phyloP scores from a whole-genome alignment of 1,284 basidiomycete genomes.

The Apiotrichum gamsii region DNA sequence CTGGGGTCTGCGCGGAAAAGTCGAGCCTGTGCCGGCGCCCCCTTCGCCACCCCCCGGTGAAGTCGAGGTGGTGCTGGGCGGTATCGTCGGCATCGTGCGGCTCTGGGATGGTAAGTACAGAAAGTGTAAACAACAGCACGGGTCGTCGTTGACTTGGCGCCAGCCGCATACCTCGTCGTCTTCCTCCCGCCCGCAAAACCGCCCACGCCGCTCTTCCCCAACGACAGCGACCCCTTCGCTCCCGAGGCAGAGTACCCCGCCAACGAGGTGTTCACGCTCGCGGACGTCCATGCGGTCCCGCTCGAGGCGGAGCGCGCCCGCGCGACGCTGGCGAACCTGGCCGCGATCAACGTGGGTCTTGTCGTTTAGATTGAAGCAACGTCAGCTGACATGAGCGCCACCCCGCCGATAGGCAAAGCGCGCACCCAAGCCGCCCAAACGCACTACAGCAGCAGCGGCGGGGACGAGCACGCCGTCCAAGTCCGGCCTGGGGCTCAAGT shows the following conservation, averaged over 20 bases:
- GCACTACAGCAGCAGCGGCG: neutral
- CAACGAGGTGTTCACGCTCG: constrained; percentile 32
- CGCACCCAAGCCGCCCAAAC: constrained; percentile 12
- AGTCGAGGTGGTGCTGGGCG: constrained; percentile 35
- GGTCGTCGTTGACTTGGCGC: too few relatives aligned
- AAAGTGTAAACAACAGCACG: neutral
- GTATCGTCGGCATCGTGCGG: constrained; percentile 42
- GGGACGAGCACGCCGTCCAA: constrained; percentile 11
- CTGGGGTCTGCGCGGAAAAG: constrained; percentile 40
- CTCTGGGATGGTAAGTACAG: constrained; percentile 42
- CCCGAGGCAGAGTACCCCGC: constrained; percentile 8
- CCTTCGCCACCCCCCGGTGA: constrained; percentile 4
- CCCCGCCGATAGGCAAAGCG: constrained; percentile 22
- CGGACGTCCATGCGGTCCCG: constrained; percentile 38
- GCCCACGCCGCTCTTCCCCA: constrained; percentile 26
- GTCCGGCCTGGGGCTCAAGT: constrained; percentile 7
- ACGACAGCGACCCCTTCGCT: constrained; percentile 17
- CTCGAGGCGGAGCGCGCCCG: constrained; percentile 24
- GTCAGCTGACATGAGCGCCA: constrained; percentile 2
- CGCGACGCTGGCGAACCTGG: constrained; percentile 18
- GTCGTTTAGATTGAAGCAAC: neutral
- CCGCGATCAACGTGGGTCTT: constrained; percentile 23
- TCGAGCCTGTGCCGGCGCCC: constrained; percentile 15
- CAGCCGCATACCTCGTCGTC: constrained; percentile 44
- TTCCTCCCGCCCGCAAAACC: constrained; percentile 32